A percentile compares a stretch with the other conserved stretches of the same genome.
These are phyloP conservation scores for Metschnikowia borealis DNA, from an alignment of 805 yeast species.

Conservation along the genomic window DNA sequence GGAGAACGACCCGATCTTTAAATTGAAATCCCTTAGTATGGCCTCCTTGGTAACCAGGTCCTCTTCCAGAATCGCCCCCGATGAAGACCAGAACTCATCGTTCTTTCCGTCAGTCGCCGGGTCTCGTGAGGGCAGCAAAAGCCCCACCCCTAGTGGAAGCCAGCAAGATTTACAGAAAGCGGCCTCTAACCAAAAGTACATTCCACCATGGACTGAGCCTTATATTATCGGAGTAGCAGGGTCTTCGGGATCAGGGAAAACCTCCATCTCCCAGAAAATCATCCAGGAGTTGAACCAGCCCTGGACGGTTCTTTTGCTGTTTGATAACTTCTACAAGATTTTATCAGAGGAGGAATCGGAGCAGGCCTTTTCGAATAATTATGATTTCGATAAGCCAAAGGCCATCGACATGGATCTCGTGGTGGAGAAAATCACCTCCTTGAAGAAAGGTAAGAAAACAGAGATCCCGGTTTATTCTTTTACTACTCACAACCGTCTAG, in stretches of 20 bases:
- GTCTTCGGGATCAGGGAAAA: constrained; percentile 76
- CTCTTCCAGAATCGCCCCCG: constrained; percentile 25
- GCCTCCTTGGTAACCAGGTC: constrained; percentile 6
- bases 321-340: constrained; percentile 89
- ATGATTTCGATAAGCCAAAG: constrained; percentile 85
- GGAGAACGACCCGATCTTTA: not conserved
- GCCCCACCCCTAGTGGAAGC: not conserved
- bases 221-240: constrained; percentile 88
- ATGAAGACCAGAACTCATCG: constrained; percentile 20
- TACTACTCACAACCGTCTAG: constrained; percentile 65
- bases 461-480: constrained; percentile 52
- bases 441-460: constrained; percentile 62
- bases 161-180: not conserved
- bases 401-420: constrained; percentile 77
- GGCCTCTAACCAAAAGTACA: constrained; percentile 16
- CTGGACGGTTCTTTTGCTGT: constrained; percentile 86
- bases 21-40: not conserved
- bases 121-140: not conserved
- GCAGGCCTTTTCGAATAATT: constrained; percentile 64
- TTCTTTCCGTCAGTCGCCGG: constrained; percentile 18
- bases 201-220: constrained; percentile 87
- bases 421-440: constrained; percentile 53
- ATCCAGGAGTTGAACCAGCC: constrained; percentile 79
- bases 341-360: constrained; percentile 56
- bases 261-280: constrained; percentile 82